Evolutionary conservation across 2,329 filamentous ascomycete species (phyloP).

Genomic region (Microdochium trichocladiopsis): DNA sequence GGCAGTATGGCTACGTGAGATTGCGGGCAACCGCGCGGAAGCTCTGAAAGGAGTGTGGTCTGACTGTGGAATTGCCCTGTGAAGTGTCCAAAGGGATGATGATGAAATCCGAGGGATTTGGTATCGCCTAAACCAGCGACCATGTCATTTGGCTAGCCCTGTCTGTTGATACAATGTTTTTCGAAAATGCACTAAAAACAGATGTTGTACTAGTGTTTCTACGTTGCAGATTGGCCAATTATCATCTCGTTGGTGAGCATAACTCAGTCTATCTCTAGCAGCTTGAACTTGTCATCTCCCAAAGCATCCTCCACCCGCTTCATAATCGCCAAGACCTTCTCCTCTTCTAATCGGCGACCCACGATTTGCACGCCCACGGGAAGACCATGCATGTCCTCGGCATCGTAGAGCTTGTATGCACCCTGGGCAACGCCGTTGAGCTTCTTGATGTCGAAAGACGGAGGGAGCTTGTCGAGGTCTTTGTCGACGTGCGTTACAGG

Average conservation of each 20-base stretch:
- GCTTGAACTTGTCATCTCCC: constrained; percentile 45
- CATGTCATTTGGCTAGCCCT: too few species aligned
- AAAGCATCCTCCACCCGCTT: constrained; percentile 69
- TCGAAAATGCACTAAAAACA: too few species aligned
- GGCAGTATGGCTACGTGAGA: constrained; percentile 46
- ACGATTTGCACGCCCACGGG: constrained; percentile 84
- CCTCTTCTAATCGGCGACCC: constrained; percentile 72
- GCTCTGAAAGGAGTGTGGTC: constrained; percentile 9
- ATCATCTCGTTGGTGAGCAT: too few species aligned
- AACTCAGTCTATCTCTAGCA: constrained; percentile 41
- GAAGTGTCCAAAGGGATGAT: too few species aligned
- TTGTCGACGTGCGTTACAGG: constrained; percentile 81
- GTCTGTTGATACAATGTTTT: too few species aligned
- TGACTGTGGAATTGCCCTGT: too few species aligned
- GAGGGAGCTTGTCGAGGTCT: constrained; percentile 56
- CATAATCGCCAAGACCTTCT: constrained; percentile 82
- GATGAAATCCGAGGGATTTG: too few species aligned
- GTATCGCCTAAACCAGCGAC: neutral
- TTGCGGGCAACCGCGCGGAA: constrained; percentile 41
- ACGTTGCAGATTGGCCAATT: too few species aligned
- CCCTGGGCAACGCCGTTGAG: constrained; percentile 76
- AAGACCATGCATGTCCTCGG: constrained; percentile 74
- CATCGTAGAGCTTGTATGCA: constrained; percentile 82
- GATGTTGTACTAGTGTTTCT: too few species aligned
- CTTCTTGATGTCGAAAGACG: constrained; percentile 49